Evolutionary conservation across 345 rosid species (phyloP).

Genomic region (Corymbia maculata): DNA sequence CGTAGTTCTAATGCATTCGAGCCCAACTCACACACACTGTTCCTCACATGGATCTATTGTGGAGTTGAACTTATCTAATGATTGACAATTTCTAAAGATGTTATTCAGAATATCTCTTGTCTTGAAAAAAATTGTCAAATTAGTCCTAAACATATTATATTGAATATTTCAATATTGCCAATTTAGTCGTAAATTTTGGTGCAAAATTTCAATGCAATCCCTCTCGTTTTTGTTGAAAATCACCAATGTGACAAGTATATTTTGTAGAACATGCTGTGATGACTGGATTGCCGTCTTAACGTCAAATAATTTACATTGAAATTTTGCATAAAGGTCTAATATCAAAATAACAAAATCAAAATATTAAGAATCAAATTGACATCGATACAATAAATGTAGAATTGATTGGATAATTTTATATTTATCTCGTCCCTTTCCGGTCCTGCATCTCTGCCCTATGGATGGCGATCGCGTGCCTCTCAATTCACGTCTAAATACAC

Average conservation of each 20-base stretch:
- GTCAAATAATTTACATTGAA: background rate
- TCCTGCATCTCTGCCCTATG: background rate
- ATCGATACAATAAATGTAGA: fast-evolving
- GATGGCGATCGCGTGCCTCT: background rate
- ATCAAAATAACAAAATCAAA: fast-evolving
- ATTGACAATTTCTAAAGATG: background rate
- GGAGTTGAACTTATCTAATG: background rate
- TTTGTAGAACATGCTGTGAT: fast-evolving
- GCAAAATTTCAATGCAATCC: background rate
- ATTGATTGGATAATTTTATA: too few relatives aligned
- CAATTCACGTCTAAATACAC: background rate
- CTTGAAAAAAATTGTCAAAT: fast-evolving
- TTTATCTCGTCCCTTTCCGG: background rate
- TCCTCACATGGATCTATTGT: background rate
- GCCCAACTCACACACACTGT: background rate
- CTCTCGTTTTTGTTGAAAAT: background rate
- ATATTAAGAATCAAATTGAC: background rate
- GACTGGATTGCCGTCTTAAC: fast-evolving
- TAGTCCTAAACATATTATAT: fast-evolving
- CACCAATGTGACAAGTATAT: fast-evolving
- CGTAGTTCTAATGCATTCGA: background rate
- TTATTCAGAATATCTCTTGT: background rate
- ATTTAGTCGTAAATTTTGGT: fast-evolving
- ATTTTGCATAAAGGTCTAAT: background rate
- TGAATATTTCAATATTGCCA: fast-evolving